Evolutionary conservation across 2,329 filamentous ascomycete genomes (phyloP).

Genomic region (Colletotrichum simmondsii): DNA sequence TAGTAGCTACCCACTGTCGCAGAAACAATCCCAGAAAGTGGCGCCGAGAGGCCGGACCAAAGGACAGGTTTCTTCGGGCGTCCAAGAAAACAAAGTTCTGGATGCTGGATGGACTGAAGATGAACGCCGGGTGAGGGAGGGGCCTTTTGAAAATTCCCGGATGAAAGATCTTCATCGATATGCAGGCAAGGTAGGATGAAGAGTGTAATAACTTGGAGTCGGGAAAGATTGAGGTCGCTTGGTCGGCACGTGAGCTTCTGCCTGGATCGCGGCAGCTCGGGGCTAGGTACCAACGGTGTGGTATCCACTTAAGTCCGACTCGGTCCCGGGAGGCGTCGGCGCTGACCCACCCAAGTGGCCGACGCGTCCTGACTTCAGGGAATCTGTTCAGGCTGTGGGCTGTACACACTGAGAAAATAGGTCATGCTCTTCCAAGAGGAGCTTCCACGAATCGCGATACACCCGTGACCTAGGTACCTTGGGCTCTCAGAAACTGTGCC

Average conservation of each 20-base stretch:
- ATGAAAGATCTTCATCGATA: neutral
- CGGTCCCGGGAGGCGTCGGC: conserved; percentile 1
- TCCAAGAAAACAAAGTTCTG: neutral
- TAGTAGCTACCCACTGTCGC: neutral
- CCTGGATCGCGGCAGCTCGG: conserved; percentile 10
- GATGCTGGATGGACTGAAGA: neutral
- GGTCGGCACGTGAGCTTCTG: conserved; percentile 27
- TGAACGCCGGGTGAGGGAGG: neutral
- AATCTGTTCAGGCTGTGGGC: too few relatives aligned
- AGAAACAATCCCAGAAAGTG: neutral
- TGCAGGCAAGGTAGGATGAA: neutral
- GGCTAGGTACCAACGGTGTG: neutral
- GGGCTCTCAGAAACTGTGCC: too few relatives aligned
- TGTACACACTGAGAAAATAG: too few relatives aligned
- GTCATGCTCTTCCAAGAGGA: neutral
- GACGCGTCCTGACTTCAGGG: neutral
- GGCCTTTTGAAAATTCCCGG: neutral
- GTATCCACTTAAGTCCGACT: conserved; percentile 1
- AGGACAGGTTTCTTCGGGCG: neutral
- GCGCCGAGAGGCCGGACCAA: conserved; percentile 2
- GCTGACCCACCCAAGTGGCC: neutral
- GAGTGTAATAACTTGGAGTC: neutral
- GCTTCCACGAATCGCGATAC: neutral
- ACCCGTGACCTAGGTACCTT: neutral
- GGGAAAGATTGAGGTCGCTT: neutral